Conservation (phyloP, 306 rosid species). For the Citrullus mucosospermus region DNA sequence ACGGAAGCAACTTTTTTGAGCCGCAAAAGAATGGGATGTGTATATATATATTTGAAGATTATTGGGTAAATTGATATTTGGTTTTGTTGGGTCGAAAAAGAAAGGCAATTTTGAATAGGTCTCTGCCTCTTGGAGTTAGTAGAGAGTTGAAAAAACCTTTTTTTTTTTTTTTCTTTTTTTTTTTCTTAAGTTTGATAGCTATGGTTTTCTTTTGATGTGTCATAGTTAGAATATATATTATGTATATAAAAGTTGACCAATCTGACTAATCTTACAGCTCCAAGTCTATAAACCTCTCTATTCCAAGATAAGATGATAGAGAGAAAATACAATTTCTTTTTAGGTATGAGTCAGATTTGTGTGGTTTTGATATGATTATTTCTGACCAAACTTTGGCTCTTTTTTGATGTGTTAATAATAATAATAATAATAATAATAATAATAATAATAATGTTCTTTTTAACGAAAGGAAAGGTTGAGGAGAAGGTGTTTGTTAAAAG, state of each 20-base stretch:
- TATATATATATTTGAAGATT: not conserved
- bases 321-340: not conserved
- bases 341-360: not conserved
- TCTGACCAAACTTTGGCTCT: not conserved
- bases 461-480: not conserved
- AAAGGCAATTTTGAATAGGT: conserved; percentile 1
- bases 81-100: not conserved
- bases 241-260: not conserved
- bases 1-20: not conserved
- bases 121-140: not conserved
- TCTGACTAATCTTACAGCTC: not conserved
- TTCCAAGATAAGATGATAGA: not conserved
- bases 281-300: not conserved
- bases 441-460: not conserved
- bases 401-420: not conserved
- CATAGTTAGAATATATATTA: not conserved
- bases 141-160: not conserved
- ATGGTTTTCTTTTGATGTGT: not conserved
- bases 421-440: too few relatives aligned
- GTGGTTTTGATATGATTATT: not conserved
- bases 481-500: not conserved
- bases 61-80: not conserved
- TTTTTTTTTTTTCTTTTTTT: not conserved
- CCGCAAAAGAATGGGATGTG: not conserved
- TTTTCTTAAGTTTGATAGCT: not conserved